Base-by-base conservation (phyloP, 148 eudicot genomes). In the Nyssa sinensis region DNA sequence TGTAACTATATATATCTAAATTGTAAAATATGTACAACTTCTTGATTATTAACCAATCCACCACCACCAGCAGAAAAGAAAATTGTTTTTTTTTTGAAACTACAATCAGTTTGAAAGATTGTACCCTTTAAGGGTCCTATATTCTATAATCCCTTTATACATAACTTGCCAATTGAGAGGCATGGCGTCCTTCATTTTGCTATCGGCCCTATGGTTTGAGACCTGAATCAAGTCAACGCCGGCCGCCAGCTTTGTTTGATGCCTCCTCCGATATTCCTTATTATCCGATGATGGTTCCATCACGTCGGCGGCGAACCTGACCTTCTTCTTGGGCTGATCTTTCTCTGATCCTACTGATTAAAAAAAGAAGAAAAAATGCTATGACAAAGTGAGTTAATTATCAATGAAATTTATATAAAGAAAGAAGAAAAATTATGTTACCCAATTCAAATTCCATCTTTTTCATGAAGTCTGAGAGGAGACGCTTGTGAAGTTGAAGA, bases 391-490 rank as follows among this genome's bases (percentile, higher is more conserved):
- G n/a, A n/a, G n/a, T n/a, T n/a, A n/a, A n/a, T n/a, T n/a, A n/a
- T n/a, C n/a, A n/a, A n/a, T n/a, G n/a, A n/a, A n/a, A n/a, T n/a
- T n/a, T n/a, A n/a, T n/a, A n/a, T n/a, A 37, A 58, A 5, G 9
- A 41, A 27, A 51, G 35, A 25, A 49, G 27, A 64, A 67, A 55
- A 10, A 27, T 51, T 11, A 29, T 32, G n/a, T n/a, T 87, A 85
- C 92, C 89, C 30, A 91, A 67, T 77, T 93, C 93, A 51, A 78
- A 82, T 73, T 89, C 96, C 47, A 93, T 87, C 67, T 77, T 80
- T 76, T 85, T 82, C 93, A 93, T 93, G 81, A 90, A 93, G 41
- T 89, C 79, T 10, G 96, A 89, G 64, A 93, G 90, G 60, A 91
- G 88, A 67, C 86, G 93, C 47, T 85, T 91, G 55, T 93, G 92